These are phyloP conservation scores for Ophiosphaerella korrae DNA, from an alignment of 2,329 filamentous ascomycete genomes.

Conservation along the genomic window DNA sequence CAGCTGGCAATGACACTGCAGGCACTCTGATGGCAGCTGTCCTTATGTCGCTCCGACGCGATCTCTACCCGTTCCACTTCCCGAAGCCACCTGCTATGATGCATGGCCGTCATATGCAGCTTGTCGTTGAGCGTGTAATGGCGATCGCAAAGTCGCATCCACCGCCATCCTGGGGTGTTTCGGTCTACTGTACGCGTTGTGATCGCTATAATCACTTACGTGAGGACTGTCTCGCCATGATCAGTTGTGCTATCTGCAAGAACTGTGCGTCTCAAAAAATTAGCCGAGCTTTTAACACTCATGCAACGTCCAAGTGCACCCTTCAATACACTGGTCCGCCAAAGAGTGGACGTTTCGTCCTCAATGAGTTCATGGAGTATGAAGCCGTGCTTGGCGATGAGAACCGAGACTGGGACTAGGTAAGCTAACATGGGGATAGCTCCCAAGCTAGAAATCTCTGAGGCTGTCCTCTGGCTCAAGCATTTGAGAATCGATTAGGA, in stretches of 20 bases:
- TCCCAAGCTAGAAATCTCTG: no score
- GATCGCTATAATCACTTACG: constrained; percentile 12
- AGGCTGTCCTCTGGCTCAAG: no score
- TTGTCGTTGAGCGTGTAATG: constrained; percentile 5
- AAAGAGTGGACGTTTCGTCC: background rate
- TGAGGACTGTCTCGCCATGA: constrained; percentile 2
- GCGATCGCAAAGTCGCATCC: background rate
- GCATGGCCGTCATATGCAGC: background rate
- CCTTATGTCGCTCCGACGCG: constrained; percentile 6
- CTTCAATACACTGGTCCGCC: constrained; percentile 4
- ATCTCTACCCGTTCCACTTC: constrained; percentile 4
- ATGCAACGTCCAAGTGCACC: constrained; percentile 7
- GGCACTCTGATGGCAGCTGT: constrained; percentile 20
- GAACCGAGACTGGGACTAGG: no score
- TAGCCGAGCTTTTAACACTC: constrained; percentile 1
- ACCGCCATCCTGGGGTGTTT: constrained; percentile 10
- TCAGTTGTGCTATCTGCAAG: constrained; percentile 8
- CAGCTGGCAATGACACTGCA: constrained; percentile 21
- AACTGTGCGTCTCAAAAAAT: background rate
- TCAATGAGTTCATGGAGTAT: background rate
- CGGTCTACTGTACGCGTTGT: constrained; percentile 10
- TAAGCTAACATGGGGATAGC: no score
- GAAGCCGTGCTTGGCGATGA: no score
- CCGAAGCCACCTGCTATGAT: constrained; percentile 1
- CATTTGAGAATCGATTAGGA: no score